Evolutionary conservation across 2,329 filamentous ascomycete genomes (phyloP), one percentile per base, ranked within the genome.

Genomic region (Trichoderma polysporum): DNA sequence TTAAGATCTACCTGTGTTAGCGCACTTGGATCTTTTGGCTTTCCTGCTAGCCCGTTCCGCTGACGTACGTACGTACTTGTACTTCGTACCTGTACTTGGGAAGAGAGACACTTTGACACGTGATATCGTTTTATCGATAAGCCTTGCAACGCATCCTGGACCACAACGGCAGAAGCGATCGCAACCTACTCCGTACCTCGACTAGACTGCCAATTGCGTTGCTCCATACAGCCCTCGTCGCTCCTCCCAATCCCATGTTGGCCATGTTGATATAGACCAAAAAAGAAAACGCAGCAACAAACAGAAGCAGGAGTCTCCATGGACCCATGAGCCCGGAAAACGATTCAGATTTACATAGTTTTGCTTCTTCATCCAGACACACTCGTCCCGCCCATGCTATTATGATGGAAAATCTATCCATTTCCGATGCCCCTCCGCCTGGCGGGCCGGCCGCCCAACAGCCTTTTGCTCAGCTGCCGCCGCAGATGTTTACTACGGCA

Each of bases 401-500:
- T 68, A 65, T 67, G 72, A 87, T 87, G 85, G 85, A 87, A 77
- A 84, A 84, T 73, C 80, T 85, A 69, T 80, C 76, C 70, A 79
- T 86, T 71, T 79, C 82, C 71, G 84, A 86, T 72, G 75, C 78
- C 70, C 79, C 82, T 74, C 81, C 78, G 68, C 78, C 77, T 66
- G 79, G 77, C 70, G 78, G 76, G 67, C 68, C 71, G 69, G 67
- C 71, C 27, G 81, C 80, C 33, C 85, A 87, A 58, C 85, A 87
- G 59, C 78, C 82, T 65, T 81, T 83, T 56, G 80, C 84, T 70
- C 91, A 92, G 79, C 83, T 94, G 45, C 92, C 92, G 15, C 94
- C 94, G 68, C 94, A 99, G 83, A 97, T 98, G 91, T 99, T 99
- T 82, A 97, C 95, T 19, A 99, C 95, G 35, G 95, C 95, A 35